Evolutionary conservation across 495 filamentous ascomycete species (phyloP), one percentile per base, ranked within the genome.

Genomic region (Penicillium paxilli): DNA sequence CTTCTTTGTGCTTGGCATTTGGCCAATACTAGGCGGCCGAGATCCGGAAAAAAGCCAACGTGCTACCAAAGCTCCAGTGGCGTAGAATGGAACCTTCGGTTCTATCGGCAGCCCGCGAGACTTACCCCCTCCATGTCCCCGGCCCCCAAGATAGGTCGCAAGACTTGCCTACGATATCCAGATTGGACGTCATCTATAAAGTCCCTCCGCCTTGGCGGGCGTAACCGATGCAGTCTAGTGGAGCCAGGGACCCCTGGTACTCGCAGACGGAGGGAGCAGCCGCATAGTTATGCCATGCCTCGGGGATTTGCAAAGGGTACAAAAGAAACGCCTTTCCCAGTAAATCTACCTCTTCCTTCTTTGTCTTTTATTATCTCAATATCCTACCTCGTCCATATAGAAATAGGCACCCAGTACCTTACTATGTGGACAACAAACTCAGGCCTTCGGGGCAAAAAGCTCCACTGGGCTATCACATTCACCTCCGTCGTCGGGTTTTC

Each of bases 401-500:
- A n/a, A n/a, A n/a, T 20, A 49, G 47, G 46, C 19, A 49, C 23
- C 17, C 26, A n/a, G 33, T 47, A 38, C 49, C 11, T 21, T 62
- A 73, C 60, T 11, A 75, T 75, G 72, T 73, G 72, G 72, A 75
- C 72, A 50, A 64, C 61, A 20, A 72, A 65, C 23, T 60, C 51
- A 30, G 72, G 72, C 58, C 45, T 72, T 4, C 52, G 62, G 59
- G 72, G 72, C 64, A 59, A 56, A 44, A 54, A 59, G 54, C 72
- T 75, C 53, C 69, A 59, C 37, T 11, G 63, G 7, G 63, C 60
- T 51, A 73, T 75, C 59, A 75, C 72, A 37, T 49, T 72, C 51
- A 71, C 63, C 23, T 67, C 72, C 47, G 69, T 72, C 6, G 82
- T 83, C 5, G 87, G 86, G 20, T 90, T 90, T 68, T 76, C 89